Conservation (phyloP, 192 early-diverging fungal genomes). For the Blastocladiella britannica region DNA sequence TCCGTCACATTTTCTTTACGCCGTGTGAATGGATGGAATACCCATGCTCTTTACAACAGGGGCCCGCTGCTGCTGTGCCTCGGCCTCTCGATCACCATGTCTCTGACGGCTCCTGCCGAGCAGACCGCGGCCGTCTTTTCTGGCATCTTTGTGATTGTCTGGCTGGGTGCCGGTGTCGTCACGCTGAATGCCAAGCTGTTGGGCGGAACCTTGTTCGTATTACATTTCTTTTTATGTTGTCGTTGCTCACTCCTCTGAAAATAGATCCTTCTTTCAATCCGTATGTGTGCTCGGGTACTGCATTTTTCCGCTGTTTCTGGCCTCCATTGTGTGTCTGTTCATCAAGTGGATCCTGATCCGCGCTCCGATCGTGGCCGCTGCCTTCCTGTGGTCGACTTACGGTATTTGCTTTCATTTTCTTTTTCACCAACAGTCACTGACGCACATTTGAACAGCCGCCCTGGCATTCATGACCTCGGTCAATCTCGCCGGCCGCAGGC, state of each 20-base stretch:
- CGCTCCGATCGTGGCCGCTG: constrained; percentile 45
- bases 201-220: constrained; percentile 64
- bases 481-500: constrained; percentile 61
- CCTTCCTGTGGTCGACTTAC: constrained; percentile 73
- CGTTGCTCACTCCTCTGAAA: constrained; percentile 1
- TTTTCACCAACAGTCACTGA: constrained; percentile 1
- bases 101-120: constrained; percentile 46
- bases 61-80: constrained; percentile 89
- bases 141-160: constrained; percentile 82
- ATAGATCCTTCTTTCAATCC: constrained; percentile 85
- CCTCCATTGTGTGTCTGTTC: constrained; percentile 49
- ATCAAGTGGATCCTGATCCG: constrained; percentile 43
- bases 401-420: constrained; percentile 16
- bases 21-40: too few relatives aligned
- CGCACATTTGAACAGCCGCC: constrained; percentile 34
- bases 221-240: constrained; percentile 5
- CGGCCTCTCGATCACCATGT: constrained; percentile 64
- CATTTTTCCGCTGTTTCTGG: constrained; percentile 75
- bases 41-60: too few relatives aligned
- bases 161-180: constrained; percentile 79
- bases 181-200: constrained; percentile 91
- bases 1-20: too few relatives aligned
- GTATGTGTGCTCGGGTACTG: constrained; percentile 95
- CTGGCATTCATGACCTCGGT: constrained; percentile 76
- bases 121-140: constrained; percentile 78